phyloP scores from a whole-genome alignment of 306 rosid genomes.

The Sicyos edulis region DNA sequence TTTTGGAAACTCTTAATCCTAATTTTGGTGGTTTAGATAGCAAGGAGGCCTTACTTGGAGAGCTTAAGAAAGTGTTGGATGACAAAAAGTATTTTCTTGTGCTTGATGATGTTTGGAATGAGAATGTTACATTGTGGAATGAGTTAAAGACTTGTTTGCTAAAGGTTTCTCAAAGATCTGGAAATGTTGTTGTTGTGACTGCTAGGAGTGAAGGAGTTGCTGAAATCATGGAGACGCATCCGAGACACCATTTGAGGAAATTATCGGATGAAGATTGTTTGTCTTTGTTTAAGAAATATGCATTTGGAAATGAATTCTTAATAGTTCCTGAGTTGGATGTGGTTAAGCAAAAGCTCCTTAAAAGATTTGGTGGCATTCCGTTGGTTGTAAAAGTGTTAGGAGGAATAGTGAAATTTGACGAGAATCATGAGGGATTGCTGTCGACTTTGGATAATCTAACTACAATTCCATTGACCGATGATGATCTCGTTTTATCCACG shows the following conservation, averaged over 20 bases:
- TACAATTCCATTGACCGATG: background rate
- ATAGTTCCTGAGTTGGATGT: background rate
- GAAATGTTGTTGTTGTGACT: conserved; percentile 14
- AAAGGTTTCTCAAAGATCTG: background rate
- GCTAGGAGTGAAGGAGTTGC: conserved; percentile 22
- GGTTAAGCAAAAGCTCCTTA: conserved; percentile 1
- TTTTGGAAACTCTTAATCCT: background rate
- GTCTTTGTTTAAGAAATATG: conserved; percentile 8
- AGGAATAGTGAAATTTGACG: conserved; percentile 11
- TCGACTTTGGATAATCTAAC: background rate
- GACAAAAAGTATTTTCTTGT: conserved; percentile 22
- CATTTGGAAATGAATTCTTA: background rate
- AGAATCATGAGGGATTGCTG: background rate
- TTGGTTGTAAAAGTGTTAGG: conserved; percentile 25
- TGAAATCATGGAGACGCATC: conserved; percentile 14
- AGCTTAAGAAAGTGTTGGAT: background rate
- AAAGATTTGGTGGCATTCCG: conserved; percentile 25
- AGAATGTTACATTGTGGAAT: conserved; percentile 1
- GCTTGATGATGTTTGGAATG: conserved; percentile 16
- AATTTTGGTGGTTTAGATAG: background rate
- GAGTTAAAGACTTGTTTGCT: conserved; percentile 7
- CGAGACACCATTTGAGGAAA: background rate
- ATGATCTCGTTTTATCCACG: background rate
- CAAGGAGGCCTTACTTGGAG: conserved; percentile 5
- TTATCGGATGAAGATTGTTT: conserved; percentile 18